Conservation (phyloP, 257 asterid genomes). For the Nicotiana knightiana region DNA sequence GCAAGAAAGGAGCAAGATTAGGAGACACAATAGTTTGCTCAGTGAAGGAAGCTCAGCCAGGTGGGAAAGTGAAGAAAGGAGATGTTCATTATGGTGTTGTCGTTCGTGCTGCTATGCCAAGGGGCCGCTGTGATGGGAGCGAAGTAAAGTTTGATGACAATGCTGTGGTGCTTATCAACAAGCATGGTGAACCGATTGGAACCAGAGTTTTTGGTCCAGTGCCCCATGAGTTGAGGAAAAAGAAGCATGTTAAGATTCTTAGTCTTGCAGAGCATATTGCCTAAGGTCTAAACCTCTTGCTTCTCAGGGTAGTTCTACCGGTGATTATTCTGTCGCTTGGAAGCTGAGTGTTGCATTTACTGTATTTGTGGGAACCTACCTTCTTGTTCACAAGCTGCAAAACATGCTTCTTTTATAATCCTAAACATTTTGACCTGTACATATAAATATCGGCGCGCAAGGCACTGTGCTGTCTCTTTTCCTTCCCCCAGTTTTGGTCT, state of each 20-base stretch:
- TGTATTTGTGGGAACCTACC: neutral
- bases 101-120: conserved; percentile 90
- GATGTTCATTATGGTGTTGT: conserved; percentile 78
- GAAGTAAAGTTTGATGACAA: conserved; percentile 89
- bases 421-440: neutral
- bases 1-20: conserved; percentile 82
- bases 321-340: neutral
- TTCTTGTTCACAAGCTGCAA: neutral
- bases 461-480: neutral
- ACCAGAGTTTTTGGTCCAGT: conserved; percentile 95
- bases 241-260: conserved; percentile 94
- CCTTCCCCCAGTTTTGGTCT: neutral
- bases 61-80: conserved; percentile 93
- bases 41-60: conserved; percentile 82
- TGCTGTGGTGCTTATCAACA: conserved; percentile 78
- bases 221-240: conserved; percentile 89
- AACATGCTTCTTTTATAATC: neutral
- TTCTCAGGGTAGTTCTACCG: neutral
- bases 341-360: neutral
- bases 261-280: conserved; percentile 89
- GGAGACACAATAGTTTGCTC: conserved; percentile 89
- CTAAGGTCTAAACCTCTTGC: conserved; percentile 11
- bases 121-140: conserved; percentile 86
- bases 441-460: neutral
- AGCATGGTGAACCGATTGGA: conserved; percentile 92